phyloP scores from a whole-genome alignment of 1,139 yeast species.

The Saccharomyces uvarum region DNA sequence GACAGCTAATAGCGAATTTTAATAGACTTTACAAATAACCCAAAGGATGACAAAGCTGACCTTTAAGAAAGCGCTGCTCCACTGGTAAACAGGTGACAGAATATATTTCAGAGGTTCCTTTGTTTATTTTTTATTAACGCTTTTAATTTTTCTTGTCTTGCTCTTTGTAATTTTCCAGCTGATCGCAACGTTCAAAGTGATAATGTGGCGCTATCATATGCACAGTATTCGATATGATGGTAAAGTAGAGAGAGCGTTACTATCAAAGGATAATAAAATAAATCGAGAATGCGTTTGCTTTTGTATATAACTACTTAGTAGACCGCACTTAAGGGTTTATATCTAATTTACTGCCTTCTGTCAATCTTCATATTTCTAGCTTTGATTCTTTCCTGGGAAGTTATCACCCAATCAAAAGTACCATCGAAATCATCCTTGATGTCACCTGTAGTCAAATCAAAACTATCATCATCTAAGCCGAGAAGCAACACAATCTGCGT shows the following conservation, averaged over 20 bases:
- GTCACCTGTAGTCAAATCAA: slow-evolving; percentile 35
- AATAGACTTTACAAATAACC: neutral
- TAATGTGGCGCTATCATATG: neutral
- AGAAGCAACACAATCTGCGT: slow-evolving; percentile 77
- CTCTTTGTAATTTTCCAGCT: neutral
- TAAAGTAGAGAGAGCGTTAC: neutral
- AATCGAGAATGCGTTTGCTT: neutral
- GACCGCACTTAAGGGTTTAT: neutral
- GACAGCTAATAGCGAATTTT: neutral
- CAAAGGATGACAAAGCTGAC: neutral
- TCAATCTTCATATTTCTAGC: slow-evolving; percentile 49
- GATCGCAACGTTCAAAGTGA: neutral
- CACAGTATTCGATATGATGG: neutral
- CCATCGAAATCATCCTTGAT: slow-evolving; percentile 34
- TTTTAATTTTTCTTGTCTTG: neutral
- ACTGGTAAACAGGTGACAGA: neutral
- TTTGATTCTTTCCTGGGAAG: slow-evolving; percentile 63
- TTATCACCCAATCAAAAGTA: slow-evolving; percentile 71
- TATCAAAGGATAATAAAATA: neutral
- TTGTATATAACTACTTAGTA: slow-evolving; percentile 1
- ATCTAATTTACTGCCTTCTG: slow-evolving; percentile 17
- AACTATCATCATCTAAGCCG: slow-evolving; percentile 80
- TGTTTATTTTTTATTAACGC: neutral
- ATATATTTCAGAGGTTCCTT: neutral
- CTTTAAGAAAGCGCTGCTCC: neutral